Percentiles rank a stretch among this genome's conserved stretches.
Conservation (phyloP, 176 grass and related monocot species). For the Urochloa ruziziensis region DNA sequence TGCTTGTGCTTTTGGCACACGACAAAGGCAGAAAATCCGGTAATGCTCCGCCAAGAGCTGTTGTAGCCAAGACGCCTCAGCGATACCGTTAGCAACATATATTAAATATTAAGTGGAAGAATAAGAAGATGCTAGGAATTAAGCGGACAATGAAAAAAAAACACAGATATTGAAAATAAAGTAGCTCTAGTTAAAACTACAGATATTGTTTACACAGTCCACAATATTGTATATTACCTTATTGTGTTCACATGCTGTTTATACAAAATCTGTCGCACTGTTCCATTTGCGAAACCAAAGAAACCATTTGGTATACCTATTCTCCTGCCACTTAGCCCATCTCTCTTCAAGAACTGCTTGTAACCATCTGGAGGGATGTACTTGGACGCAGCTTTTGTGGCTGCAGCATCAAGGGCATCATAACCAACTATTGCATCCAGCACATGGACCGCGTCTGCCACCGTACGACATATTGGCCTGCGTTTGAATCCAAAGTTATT, state of each 20-base stretch:
- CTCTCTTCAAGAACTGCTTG: conserved; percentile 47
- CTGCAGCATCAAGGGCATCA: conserved; percentile 41
- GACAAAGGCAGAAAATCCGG: no score
- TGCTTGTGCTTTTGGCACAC: no score
- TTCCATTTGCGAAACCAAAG: conserved; percentile 30
- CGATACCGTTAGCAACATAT: no score
- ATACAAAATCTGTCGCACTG: conserved; percentile 15
- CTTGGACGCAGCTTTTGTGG: conserved; percentile 36
- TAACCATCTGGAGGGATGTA: conserved; percentile 60
- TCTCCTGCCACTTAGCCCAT: conserved; percentile 53
- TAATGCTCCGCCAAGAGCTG: no score
- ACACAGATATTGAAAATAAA: not conserved
- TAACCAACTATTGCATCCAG: conserved; percentile 57
- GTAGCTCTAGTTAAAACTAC: not conserved
- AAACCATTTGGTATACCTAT: conserved; percentile 37
- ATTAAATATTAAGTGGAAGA: no score
- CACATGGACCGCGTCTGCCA: conserved; percentile 52
- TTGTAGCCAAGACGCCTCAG: no score
- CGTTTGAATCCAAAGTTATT: not conserved
- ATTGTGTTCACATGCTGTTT: conserved; percentile 46
- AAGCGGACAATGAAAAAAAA: not conserved
- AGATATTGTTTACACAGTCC: no score
- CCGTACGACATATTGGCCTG: conserved; percentile 59
- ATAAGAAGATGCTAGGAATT: no score
- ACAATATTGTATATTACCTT: conserved; percentile 20